phyloP scores from a whole-genome alignment of 345 rosid species.

The Theobroma cacao region DNA sequence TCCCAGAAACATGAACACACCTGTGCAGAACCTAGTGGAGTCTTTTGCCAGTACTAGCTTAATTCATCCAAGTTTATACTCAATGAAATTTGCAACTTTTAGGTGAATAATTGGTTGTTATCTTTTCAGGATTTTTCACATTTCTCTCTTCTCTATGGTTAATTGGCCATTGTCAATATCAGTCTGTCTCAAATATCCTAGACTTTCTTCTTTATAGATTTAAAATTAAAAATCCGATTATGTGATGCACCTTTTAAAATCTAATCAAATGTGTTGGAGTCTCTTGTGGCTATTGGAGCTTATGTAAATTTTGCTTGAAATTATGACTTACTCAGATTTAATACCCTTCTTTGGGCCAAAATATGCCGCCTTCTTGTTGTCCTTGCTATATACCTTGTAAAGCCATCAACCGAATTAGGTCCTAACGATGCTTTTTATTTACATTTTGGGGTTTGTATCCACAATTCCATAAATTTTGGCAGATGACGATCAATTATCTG shows the following conservation, averaged over 20 bases:
- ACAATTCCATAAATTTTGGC: slow-evolving; percentile 16
- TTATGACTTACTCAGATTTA: neutral
- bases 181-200: neutral
- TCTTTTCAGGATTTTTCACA: neutral
- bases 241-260: neutral
- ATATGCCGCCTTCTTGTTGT: neutral
- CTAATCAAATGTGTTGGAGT: neutral
- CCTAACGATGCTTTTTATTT: neutral
- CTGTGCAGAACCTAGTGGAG: neutral
- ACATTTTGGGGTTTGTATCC: neutral
- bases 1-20: neutral
- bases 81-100: neutral
- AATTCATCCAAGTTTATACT: neutral
- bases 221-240: neutral
- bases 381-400: neutral
- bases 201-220: neutral
- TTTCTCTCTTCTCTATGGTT: neutral
- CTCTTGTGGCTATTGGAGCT: neutral
- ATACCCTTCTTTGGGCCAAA: neutral
- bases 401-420: neutral
- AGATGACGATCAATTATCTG: slow-evolving; percentile 90
- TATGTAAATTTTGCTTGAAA: neutral
- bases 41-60: neutral
- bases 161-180: neutral
- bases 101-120: neutral